Evolutionary conservation across 2,329 filamentous ascomycete species (phyloP), one percentile per base, ranked within the genome.

Genomic region (Aspergillus fischeri): DNA sequence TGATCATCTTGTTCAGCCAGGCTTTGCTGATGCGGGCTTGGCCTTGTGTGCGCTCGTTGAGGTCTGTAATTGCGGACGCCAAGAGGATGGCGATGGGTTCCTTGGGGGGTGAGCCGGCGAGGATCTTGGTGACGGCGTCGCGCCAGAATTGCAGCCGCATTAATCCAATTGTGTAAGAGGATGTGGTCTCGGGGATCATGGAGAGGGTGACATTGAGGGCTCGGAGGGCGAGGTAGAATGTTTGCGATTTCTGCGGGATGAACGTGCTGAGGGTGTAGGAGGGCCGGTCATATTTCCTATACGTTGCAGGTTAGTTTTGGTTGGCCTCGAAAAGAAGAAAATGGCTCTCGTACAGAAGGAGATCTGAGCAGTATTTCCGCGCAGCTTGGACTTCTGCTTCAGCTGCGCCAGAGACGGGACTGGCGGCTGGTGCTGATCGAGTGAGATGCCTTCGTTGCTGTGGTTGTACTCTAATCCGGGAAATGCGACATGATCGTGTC

Each of bases 111-210:
- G 81, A 79, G 32, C 89, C 89, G 1, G 88, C 82, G 59, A 97
- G 88, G 1, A 90, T 89, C 60, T 88, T 87, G 54, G 88, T 83
- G 52, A 99, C 79, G 4, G 90, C 86, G 66, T 97, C 92, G 51
- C 90, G 86, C 90, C 94, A 97, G 79, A 97, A 97, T 73, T 96
- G 91, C 75, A 96, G 88, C 62, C 94, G 91, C 81, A 97, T 86
- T 53, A 87, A 82, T 51, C 91, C 93, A 59, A 97, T 90, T 3
- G 88, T 88, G n/a, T 90, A 86, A 59, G 89, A 94, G 49, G 90
- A 94, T 21, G 94, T 92, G 11, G 90, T 86, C 75, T 97, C 93
- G 56, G 94, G 91, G 60, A 97, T 89, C 56, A 90, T 85, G 48
- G 93, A 90, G 59, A 97, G 84, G 73, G 97, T 93, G 67, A 97